Evolutionary conservation across 306 rosid genomes (phyloP).

Genomic region (Fagus crenata): DNA sequence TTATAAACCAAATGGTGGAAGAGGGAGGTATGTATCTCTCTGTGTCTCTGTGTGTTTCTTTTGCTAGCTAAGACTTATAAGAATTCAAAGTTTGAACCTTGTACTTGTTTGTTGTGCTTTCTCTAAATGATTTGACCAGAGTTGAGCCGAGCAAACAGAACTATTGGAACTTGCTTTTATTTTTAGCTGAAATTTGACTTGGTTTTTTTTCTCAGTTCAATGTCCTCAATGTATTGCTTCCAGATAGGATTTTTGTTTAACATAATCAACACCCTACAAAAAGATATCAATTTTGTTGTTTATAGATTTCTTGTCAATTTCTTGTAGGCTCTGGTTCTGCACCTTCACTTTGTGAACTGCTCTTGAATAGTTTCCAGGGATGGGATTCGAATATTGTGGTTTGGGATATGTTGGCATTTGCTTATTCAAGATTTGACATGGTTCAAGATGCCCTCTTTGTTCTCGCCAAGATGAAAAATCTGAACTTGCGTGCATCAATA

Average conservation of each 20-base stretch:
- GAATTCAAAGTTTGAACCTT: background rate
- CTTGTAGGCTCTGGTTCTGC: slow-evolving; percentile 51
- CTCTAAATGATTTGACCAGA: background rate
- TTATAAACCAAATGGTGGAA: slow-evolving; percentile 37
- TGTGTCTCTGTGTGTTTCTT: background rate
- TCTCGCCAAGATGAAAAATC: slow-evolving; percentile 54
- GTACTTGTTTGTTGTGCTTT: background rate
- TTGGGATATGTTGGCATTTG: slow-evolving; percentile 55
- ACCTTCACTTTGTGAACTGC: slow-evolving; percentile 44
- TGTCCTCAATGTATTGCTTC: background rate
- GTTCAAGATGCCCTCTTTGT: slow-evolving; percentile 52
- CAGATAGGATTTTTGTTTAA: background rate
- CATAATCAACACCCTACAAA: background rate
- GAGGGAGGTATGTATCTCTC: slow-evolving; percentile 40
- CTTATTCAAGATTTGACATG: slow-evolving; percentile 42
- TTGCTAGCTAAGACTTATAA: background rate
- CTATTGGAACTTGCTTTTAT: background rate
- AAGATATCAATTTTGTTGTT: slow-evolving; percentile 6
- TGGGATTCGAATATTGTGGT: slow-evolving; percentile 46
- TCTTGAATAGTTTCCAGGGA: slow-evolving; percentile 31
- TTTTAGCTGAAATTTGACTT: background rate
- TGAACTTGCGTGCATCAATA: slow-evolving; percentile 42
- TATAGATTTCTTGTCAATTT: slow-evolving; percentile 26
- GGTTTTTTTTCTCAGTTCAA: background rate
- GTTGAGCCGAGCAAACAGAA: background rate